Percentiles rank a stretch among this genome's conserved stretches.
phyloP scores from a whole-genome alignment of 495 filamentous ascomycete genomes.

The Hyphodiscus hymeniophilus region DNA sequence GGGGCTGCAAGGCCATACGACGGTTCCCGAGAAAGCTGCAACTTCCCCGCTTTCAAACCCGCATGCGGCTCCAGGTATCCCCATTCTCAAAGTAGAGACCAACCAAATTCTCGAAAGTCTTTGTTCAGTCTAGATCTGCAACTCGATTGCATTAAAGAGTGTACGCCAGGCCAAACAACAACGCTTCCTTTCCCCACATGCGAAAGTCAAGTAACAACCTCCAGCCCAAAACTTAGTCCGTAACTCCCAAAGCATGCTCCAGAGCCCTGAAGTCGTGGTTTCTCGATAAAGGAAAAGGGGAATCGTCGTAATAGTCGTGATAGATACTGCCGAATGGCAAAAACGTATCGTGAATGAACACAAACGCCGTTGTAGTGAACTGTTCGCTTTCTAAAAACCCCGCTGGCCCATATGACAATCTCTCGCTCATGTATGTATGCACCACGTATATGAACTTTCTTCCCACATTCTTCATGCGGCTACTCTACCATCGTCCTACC shows the following conservation, averaged over 20 bases:
- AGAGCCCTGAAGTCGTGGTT: constrained; percentile 2
- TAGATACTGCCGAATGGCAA: constrained; percentile 1
- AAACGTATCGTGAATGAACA: constrained; percentile 9
- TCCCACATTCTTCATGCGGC: neutral
- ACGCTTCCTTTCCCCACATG: constrained; percentile 12
- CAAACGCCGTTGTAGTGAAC: constrained; percentile 18
- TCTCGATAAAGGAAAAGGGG: constrained; percentile 13
- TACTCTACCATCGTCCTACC: constrained; percentile 18
- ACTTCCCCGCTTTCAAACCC: no score
- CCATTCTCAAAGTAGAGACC: no score
- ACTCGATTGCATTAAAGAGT: constrained; percentile 8
- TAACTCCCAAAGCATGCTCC: constrained; percentile 16
- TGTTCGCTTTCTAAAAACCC: constrained; percentile 10
- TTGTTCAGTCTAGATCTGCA: neutral
- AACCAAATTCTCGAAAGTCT: neutral
- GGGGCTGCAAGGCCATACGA: no score
- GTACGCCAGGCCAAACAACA: constrained; percentile 20
- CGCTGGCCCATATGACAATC: constrained; percentile 8
- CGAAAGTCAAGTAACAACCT: no score
- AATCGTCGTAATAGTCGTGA: constrained; percentile 21
- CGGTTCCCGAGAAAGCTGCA: no score
- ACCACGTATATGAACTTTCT: constrained; percentile 6
- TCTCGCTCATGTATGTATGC: constrained; percentile 10
- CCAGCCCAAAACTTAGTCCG: no score
- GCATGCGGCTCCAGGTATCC: no score